Evolutionary conservation across 805 yeast genomes (phyloP).

Genomic region (Cyberlindnera mississippiensis): DNA sequence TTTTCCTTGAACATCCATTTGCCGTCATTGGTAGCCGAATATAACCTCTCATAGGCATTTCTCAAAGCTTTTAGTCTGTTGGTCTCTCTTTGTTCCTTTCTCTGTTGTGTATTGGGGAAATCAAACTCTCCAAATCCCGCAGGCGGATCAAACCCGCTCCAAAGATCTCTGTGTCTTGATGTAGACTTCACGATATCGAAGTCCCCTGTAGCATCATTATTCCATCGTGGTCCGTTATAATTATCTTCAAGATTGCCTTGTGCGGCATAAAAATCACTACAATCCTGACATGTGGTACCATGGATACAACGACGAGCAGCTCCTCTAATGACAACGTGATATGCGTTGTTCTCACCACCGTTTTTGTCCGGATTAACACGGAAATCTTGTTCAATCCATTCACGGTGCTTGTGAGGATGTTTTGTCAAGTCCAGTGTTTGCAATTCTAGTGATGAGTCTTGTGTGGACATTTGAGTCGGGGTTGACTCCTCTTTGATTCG

Average conservation of each 20-base stretch:
- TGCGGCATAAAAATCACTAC: constrained; percentile 30
- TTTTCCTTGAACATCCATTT: constrained; percentile 44
- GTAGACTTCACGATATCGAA: constrained; percentile 20
- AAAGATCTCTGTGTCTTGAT: constrained; percentile 26
- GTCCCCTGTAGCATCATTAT: constrained; percentile 3
- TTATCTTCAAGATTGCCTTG: constrained; percentile 27
- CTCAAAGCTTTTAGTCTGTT: constrained; percentile 29
- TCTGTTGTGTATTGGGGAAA: constrained; percentile 56
- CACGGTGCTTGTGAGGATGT: constrained; percentile 22
- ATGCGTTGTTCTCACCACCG: constrained; percentile 29
- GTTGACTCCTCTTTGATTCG: constrained; percentile 4
- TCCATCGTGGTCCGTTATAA: constrained; percentile 30
- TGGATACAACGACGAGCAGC: constrained; percentile 30
- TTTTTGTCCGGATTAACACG: constrained; percentile 32
- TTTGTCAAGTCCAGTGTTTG: background rate
- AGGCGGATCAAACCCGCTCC: constrained; percentile 42
- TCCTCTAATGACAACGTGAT: constrained; percentile 33
- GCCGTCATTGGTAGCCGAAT: constrained; percentile 39
- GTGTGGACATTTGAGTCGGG: background rate
- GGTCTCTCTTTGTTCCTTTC: constrained; percentile 31
- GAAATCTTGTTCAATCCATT: constrained; percentile 38
- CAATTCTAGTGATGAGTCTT: constrained; percentile 12
- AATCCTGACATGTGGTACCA: constrained; percentile 33
- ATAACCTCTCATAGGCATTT: constrained; percentile 42
- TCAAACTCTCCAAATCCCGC: constrained; percentile 59